Evolutionary conservation across 352 stramenopile genomes (phyloP), one percentile per base, ranked within the genome.

Genomic region (Phytopythium cucurbitacearum): DNA sequence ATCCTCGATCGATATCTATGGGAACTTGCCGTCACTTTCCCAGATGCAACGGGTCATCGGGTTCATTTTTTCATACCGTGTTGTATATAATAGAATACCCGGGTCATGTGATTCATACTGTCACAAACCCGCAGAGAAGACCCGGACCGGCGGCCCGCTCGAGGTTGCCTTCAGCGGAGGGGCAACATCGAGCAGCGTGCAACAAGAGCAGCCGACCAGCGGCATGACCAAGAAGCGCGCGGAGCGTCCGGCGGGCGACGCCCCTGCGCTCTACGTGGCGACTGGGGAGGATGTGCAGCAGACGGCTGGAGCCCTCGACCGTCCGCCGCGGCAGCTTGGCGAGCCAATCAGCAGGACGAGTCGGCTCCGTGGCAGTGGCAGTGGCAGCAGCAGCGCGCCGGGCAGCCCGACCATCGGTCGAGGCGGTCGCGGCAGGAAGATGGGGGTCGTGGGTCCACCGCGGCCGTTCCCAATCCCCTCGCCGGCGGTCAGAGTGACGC

Each of bases 201-300:
- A 28, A 32, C 6, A 15, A 52, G 12, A 42, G 47, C 28, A 33
- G 35, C 15, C 34, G 35, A 4, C 12, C 15, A 16, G 12, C 39
- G 37, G 28, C 32, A 83, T 80, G 73, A 54, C 62, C 58, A 80
- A 78, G 66, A 76, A 76, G 64, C 66, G 67, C 36, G 60, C 38
- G 53, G 62, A 56, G 57, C 59, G 53, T 41, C 21, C 59, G 41
- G 16, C 37, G 51, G 9, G 40, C 57, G 52, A 47, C 43, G 52
- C 42, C 55, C 15, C 9, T n/a, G 5, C 9, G 46, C 40, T 6
- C 7, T 34, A 7, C 34, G 42, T 15, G 8, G 21, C 21, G 2
- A 28, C 21, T 28, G 21, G 21, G 21, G 21, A 28, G 21, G 21
- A 28, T 28, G 21, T 28, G 2, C 21, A 28, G 2, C 21, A 28